phyloP scores from a whole-genome alignment of 169 alveolate species.

The Besnoitia besnoiti region DNA sequence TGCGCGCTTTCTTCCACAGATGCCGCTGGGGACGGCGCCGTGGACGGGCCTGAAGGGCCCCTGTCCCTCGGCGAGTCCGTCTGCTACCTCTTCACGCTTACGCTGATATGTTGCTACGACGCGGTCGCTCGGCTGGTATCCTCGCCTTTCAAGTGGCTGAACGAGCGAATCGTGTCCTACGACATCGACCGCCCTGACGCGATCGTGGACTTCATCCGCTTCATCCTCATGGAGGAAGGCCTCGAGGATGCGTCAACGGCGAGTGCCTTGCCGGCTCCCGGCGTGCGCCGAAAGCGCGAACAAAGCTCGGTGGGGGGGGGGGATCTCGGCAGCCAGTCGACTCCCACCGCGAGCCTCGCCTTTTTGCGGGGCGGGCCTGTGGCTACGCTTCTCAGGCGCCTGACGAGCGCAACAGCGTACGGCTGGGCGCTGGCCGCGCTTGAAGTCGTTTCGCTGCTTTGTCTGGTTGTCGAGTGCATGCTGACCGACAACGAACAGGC shows the following conservation, averaged over 20 bases:
- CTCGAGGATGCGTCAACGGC: neutral
- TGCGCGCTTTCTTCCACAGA: neutral
- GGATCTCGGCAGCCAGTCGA: neutral
- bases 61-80: slow-evolving; percentile 10
- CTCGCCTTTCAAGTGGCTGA: neutral
- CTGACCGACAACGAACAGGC: slow-evolving; percentile 4
- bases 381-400: neutral
- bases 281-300: neutral
- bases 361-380: slow-evolving; percentile 4
- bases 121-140: neutral
- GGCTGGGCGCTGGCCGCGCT: slow-evolving; percentile 47
- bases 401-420: slow-evolving; percentile 28
- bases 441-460: slow-evolving; percentile 46
- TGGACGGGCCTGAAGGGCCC: neutral
- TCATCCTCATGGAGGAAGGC: slow-evolving; percentile 1
- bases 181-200: slow-evolving; percentile 29
- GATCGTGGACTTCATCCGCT: neutral
- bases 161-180: neutral
- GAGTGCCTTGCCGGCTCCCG: neutral
- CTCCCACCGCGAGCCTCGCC: neutral
- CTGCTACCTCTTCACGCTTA: neutral
- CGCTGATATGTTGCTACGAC: neutral
- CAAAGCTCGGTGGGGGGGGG: neutral
- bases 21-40: neutral
- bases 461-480: slow-evolving; percentile 51